phyloP scores from a whole-genome alignment of 176 grass and related monocot genomes.

The Oryza punctata region DNA sequence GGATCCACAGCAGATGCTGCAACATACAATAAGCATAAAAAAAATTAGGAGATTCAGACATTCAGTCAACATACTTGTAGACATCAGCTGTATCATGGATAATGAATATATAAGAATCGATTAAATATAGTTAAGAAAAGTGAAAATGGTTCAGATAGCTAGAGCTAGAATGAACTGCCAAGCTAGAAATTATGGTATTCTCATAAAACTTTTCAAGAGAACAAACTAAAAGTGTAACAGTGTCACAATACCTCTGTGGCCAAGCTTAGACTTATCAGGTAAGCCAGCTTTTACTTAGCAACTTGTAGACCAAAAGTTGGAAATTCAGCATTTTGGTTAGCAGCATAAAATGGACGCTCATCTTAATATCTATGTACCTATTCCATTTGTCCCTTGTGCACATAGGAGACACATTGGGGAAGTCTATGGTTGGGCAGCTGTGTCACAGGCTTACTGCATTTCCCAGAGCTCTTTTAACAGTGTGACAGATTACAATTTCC shows the following conservation, averaged over 20 bases:
- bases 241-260: background rate
- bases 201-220: background rate
- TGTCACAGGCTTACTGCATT: background rate
- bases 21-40: conserved; percentile 43
- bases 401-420: background rate
- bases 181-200: background rate
- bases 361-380: background rate
- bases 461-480: background rate
- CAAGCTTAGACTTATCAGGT: conserved; percentile 2
- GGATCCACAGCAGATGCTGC: conserved; percentile 92
- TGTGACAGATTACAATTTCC: background rate
- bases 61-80: background rate
- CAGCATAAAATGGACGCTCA: background rate
- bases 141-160: background rate
- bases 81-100: conserved; percentile 15
- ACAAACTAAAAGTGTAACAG: background rate
- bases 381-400: background rate
- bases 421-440: background rate
- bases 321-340: background rate
- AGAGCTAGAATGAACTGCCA: conserved; percentile 14
- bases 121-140: conserved; percentile 13
- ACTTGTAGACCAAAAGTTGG: background rate
- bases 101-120: conserved; percentile 17
- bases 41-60: conserved; percentile 33
- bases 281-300: background rate